Evolutionary conservation across 306 rosid species (phyloP).

Genomic region (Sicyos baderoa): DNA sequence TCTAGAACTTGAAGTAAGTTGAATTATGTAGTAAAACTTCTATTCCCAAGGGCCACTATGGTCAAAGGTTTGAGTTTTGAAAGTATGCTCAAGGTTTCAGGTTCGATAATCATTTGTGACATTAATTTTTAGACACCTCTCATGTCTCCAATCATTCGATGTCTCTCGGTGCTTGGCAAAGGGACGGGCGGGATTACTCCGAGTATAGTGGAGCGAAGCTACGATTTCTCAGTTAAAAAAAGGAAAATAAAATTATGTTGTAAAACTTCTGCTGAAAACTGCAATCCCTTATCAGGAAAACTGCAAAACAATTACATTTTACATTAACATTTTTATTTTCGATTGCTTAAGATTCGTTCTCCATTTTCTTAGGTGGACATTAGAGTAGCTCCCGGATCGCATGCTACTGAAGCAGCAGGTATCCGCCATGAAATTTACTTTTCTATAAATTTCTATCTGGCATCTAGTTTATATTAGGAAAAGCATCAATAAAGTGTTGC

Average conservation of each 20-base stretch:
- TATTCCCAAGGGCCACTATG: too few relatives aligned
- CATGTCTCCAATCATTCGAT: too few relatives aligned
- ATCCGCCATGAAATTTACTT: neutral
- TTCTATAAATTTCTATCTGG: neutral
- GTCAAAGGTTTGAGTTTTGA: too few relatives aligned
- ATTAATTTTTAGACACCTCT: too few relatives aligned
- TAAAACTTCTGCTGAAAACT: neutral
- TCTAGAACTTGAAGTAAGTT: slow-evolving; percentile 6
- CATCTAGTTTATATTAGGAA: neutral
- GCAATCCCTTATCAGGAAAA: neutral
- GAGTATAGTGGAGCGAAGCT: too few relatives aligned
- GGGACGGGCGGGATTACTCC: too few relatives aligned
- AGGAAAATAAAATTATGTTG: too few relatives aligned
- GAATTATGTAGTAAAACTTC: neutral
- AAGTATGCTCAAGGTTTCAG: too few relatives aligned
- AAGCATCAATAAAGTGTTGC: neutral
- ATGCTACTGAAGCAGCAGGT: slow-evolving; percentile 89
- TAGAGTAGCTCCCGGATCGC: slow-evolving; percentile 91
- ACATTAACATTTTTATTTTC: neutral
- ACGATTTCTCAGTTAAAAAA: too few relatives aligned
- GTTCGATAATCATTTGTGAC: too few relatives aligned
- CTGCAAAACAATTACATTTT: neutral
- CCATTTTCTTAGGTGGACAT: slow-evolving; percentile 64
- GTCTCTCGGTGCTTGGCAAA: too few relatives aligned
- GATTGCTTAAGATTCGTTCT: slow-evolving; percentile 20